Evolutionary conservation across 2,329 filamentous ascomycete genomes (phyloP).

Genomic region (Fusarium lyarnte): DNA sequence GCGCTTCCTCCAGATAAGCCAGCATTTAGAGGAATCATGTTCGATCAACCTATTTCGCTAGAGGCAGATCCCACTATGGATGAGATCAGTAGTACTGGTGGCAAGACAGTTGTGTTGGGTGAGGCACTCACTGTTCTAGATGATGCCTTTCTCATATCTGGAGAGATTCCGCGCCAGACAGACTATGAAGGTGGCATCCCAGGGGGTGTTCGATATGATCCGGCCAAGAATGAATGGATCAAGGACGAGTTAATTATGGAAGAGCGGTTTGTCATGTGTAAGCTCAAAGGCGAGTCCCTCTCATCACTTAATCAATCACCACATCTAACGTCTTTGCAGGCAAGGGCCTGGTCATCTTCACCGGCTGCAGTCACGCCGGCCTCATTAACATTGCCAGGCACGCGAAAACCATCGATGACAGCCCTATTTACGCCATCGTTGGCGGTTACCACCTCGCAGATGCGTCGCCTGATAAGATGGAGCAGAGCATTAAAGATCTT

Average conservation of each 20-base stretch:
- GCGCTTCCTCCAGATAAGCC: not conserved
- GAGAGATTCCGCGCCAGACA: not conserved
- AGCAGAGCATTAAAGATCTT: not conserved
- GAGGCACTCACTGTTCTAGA: not conserved
- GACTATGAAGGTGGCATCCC: not conserved
- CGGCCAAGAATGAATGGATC: not conserved
- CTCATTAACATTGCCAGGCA: not conserved
- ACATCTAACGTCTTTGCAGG: not conserved
- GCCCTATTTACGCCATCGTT: not conserved
- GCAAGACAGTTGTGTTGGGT: not conserved
- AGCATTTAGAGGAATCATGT: not conserved
- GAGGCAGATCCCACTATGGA: not conserved
- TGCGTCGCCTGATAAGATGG: not conserved
- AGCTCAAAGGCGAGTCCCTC: not conserved
- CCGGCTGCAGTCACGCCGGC: not conserved
- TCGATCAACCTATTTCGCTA: not conserved
- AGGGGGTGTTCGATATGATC: not conserved
- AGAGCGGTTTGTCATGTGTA: not conserved
- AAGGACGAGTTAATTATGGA: not conserved
- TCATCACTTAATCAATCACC: rapidly evolving
- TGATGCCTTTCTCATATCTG: not conserved
- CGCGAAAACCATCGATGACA: not conserved
- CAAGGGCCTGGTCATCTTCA: not conserved
- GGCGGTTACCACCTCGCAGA: not conserved
- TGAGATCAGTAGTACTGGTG: not conserved